Percentiles rank a stretch among this genome's conserved stretches.
Evolutionary conservation across 2,329 filamentous ascomycete species (phyloP).

Genomic region (Madurella mycetomatis): DNA sequence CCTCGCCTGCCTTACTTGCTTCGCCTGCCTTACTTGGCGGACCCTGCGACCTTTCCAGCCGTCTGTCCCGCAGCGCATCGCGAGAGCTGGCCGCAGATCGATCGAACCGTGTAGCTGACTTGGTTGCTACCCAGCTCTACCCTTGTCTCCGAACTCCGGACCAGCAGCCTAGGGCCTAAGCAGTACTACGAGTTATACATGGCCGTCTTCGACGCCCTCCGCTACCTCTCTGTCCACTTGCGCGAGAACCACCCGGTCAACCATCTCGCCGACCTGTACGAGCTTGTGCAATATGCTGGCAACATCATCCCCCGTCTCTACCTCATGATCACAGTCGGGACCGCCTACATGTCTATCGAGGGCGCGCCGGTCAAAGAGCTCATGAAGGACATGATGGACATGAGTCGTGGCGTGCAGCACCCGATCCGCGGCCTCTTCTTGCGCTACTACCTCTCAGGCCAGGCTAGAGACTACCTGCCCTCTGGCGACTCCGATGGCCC

Average conservation of each 20-base stretch:
- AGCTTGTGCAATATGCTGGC: conserved; percentile 95
- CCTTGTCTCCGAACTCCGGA: conserved; percentile 95
- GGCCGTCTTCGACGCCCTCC: conserved; percentile 95
- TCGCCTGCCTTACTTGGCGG: conserved; percentile 12
- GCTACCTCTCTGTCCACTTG: conserved; percentile 92
- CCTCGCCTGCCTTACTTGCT: background rate
- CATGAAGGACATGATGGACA: conserved; percentile 99
- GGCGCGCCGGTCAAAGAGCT: conserved; percentile 99
- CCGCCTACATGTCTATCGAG: conserved; percentile 97
- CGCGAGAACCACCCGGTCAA: conserved; percentile 97
- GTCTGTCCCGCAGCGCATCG: background rate
- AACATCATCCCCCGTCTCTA: conserved; percentile 96
- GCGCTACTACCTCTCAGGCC: conserved; percentile 92
- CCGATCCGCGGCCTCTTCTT: conserved; percentile 92
- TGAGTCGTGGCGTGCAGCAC: conserved; percentile 97
- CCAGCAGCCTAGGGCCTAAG: conserved; percentile 94
- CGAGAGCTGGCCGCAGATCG: too few relatives aligned
- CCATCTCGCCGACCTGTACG: conserved; percentile 95
- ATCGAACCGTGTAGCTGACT: conserved; percentile 1
- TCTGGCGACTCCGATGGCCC: conserved; percentile 80
- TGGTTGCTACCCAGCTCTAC: conserved; percentile 64
- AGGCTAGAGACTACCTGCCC: conserved; percentile 85
- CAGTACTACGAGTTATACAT: conserved; percentile 99
- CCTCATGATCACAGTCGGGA: conserved; percentile 98
- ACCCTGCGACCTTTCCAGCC: background rate